Base-by-base conservation (phyloP, 1,284 basidiomycete genomes). In the Waitea zeae region DNA sequence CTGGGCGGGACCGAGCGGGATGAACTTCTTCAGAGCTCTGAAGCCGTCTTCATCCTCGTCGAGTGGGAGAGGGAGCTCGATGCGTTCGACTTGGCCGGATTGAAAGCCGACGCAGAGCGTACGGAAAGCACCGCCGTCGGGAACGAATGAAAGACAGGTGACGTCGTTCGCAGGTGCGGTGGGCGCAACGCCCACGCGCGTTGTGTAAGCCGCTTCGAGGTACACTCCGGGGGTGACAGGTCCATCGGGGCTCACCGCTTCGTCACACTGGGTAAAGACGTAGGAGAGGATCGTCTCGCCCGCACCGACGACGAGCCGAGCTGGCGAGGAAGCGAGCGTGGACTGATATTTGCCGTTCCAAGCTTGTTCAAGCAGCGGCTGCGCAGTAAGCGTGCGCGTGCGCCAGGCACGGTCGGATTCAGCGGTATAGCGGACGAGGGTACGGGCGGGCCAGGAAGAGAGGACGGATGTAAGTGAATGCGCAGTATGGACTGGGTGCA, bases 301-400 rank as follows among this genome's bases (percentile, higher is more conserved):
- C 11, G 75, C 71, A 5, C 69, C 75, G 20, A 82, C 64, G 30
- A 81, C 45, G 0, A 83, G 53, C 9, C 70, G 57, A 14, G 67
- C 67, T 7, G 53, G 39, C 35, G 62, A 76, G 39, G 72, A 61
- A 12, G 72, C 67, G n/a, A 83, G 48, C 5, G 61, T 44, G 5
- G 80, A 71, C 37, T 69, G 70, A 4, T 65, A 52, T 45, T 66
- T 76, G 26, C 57, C 59, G 7, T 45, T 30, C 80, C 80, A 82
- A 12, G 67, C 61, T 22, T 56, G 57, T n/a, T n/a, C n/a, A n/a
- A 70, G 67, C 12, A 83, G 58, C 1, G 79, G 79, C 3, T 75
- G 66, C 2, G 78, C 76, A 24, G 77, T 52, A 41, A 80, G 78
- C 34, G 53, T 45, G 31, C 50, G 47, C 12, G 44, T 46, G 2